These are phyloP conservation scores for Blastocystis sp. DNA, from an alignment of 352 stramenopile species.

Conservation along the genomic window DNA sequence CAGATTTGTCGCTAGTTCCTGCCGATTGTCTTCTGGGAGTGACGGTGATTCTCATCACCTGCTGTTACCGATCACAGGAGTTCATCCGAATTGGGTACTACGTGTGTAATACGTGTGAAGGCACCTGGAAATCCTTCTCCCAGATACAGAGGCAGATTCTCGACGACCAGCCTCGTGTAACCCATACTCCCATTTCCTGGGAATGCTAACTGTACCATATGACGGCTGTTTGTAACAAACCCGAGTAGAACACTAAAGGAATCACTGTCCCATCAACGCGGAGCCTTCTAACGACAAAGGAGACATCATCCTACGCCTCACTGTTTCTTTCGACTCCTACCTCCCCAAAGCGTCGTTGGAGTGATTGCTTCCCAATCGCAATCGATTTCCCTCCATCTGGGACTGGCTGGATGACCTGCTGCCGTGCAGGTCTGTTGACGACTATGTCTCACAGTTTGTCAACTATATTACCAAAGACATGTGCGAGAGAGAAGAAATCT, in stretches of 20 bases:
- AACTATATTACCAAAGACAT: not conserved
- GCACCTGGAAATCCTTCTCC: slow-evolving; percentile 25
- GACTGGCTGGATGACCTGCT: not conserved
- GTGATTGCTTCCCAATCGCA: not conserved
- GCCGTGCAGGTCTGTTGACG: not conserved
- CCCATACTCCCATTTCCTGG: slow-evolving; percentile 93
- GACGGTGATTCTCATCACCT: slow-evolving; percentile 95
- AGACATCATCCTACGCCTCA: not conserved
- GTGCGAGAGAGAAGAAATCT: not conserved
- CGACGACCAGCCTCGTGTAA: slow-evolving; percentile 91
- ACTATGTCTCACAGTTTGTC: not conserved
- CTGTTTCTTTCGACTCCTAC: not conserved
- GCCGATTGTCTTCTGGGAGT: slow-evolving; percentile 93
- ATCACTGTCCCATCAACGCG: not conserved
- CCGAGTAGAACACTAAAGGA: not conserved
- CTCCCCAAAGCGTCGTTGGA: not conserved
- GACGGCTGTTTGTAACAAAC: not conserved
- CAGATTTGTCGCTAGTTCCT: slow-evolving; percentile 85
- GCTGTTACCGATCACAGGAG: slow-evolving; percentile 90
- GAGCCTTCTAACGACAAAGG: not conserved
- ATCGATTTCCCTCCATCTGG: not conserved
- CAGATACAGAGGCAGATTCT: slow-evolving; percentile 83
- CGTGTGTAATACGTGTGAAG: slow-evolving; percentile 92
- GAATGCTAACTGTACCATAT: slow-evolving; percentile 72
- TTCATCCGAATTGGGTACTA: slow-evolving; percentile 96